Evolutionary conservation across 305 asterid species (phyloP).

Genomic region (Stenogyne calaminthoides): DNA sequence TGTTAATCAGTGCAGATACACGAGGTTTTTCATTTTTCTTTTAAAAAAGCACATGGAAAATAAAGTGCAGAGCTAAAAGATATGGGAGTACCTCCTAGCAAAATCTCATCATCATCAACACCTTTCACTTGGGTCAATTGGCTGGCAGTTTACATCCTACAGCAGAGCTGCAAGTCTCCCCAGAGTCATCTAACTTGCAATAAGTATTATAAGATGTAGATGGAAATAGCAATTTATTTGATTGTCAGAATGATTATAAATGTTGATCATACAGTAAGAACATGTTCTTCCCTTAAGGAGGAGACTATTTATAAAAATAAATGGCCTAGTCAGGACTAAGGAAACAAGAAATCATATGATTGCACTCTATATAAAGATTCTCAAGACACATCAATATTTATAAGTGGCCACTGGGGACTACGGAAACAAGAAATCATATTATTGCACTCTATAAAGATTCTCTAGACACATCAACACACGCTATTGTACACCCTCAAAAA

Average conservation of each 20-base stretch:
- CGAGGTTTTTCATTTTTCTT: background rate
- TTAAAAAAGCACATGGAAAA: background rate
- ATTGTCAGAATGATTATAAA: slow-evolving; percentile 6
- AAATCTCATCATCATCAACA: background rate
- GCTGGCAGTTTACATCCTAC: background rate
- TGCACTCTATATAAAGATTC: slow-evolving; percentile 1
- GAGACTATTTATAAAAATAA: background rate
- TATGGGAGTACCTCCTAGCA: slow-evolving; percentile 21
- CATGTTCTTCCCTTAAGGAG: background rate
- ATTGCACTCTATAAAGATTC: slow-evolving; percentile 7
- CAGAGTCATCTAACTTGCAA: slow-evolving; percentile 10
- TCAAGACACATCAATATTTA: background rate
- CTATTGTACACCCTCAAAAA: slow-evolving; percentile 1
- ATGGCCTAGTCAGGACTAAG: background rate
- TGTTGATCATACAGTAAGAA: background rate
- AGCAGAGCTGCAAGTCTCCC: slow-evolving; percentile 22
- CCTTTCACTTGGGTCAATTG: slow-evolving; percentile 11
- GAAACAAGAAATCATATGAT: slow-evolving; percentile 12
- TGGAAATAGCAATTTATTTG: background rate
- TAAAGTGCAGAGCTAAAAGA: slow-evolving; percentile 3
- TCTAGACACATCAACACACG: background rate
- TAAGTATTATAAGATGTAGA: slow-evolving; percentile 18
- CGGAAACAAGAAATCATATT: background rate
- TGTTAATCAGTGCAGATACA: background rate
- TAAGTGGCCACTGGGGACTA: background rate